Evolutionary conservation across 306 rosid species (phyloP).

Genomic region (Quercus rubra): DNA sequence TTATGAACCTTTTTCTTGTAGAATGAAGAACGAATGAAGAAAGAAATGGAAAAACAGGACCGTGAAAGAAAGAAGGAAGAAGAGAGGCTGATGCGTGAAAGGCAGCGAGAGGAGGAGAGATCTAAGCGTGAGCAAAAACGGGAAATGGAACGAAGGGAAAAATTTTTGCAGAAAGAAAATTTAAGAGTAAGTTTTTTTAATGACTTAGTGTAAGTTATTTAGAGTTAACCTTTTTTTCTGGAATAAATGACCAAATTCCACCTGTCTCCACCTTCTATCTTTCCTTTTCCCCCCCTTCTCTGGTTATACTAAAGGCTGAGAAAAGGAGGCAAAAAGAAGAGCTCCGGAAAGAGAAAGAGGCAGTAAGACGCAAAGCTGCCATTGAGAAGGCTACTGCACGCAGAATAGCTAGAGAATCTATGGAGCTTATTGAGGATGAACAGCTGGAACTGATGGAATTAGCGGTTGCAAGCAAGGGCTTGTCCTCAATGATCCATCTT

Average conservation of each 20-base stretch:
- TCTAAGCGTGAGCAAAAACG: constrained; percentile 83
- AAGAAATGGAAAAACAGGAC: constrained; percentile 89
- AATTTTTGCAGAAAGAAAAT: constrained; percentile 72
- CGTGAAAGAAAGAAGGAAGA: constrained; percentile 96
- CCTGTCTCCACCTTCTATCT: neutral
- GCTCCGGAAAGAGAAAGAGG: constrained; percentile 85
- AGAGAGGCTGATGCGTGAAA: constrained; percentile 91
- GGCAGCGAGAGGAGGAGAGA: constrained; percentile 86
- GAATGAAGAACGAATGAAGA: constrained; percentile 82
- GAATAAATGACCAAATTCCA: constrained; percentile 8
- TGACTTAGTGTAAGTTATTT: constrained; percentile 5
- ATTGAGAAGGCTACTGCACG: constrained; percentile 97
- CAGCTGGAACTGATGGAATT: constrained; percentile 97
- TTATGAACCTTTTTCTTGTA: constrained; percentile 25
- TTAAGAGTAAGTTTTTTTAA: constrained; percentile 57
- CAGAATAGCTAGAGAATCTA: constrained; percentile 90
- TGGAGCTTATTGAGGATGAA: constrained; percentile 98
- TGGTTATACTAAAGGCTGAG: constrained; percentile 59
- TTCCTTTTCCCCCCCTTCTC: constrained; percentile 16
- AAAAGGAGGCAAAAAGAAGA: constrained; percentile 88
- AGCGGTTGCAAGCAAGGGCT: constrained; percentile 85
- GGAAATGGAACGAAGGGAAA: constrained; percentile 88
- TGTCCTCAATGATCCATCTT: constrained; percentile 74
- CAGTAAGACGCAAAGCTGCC: constrained; percentile 89
- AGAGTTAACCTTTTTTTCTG: constrained; percentile 11